A percentile compares a stretch with the other conserved stretches of the same genome.
Conservation (phyloP, 2,329 filamentous ascomycete genomes). For the Colletotrichum karsti region DNA sequence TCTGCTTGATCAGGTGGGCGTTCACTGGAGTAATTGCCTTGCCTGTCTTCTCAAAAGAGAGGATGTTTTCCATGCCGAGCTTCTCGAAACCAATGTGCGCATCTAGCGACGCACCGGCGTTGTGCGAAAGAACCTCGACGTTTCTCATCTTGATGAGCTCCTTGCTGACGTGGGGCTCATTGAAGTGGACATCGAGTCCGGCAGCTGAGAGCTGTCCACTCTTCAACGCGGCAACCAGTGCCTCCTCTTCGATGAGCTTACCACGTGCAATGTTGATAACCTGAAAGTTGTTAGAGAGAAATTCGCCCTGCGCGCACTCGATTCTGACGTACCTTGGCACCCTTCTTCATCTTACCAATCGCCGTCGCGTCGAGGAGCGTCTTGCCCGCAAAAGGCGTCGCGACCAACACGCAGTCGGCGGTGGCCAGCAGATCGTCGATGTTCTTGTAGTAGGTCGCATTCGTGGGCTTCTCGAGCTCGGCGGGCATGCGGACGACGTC, state of each 20-base stretch:
- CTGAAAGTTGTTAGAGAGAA: constrained; percentile 57
- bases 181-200: constrained; percentile 77
- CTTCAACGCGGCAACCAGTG: constrained; percentile 72
- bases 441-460: constrained; percentile 47
- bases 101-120: constrained; percentile 23
- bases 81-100: constrained; percentile 25
- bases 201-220: constrained; percentile 69
- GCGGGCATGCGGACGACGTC: constrained; percentile 52
- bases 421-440: constrained; percentile 27
- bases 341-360: constrained; percentile 75
- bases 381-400: constrained; percentile 75
- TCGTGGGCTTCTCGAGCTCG: constrained; percentile 42
- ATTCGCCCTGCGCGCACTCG: no score
- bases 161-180: constrained; percentile 60
- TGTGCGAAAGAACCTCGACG: constrained; percentile 24
- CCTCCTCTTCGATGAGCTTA: constrained; percentile 76
- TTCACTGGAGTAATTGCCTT: constrained; percentile 22
- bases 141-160: constrained; percentile 24
- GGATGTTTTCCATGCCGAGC: constrained; percentile 23
- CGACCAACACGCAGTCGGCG: constrained; percentile 68
- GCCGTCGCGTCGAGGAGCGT: constrained; percentile 70
- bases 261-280: constrained; percentile 78
- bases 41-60: constrained; percentile 12
- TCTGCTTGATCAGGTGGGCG: constrained; percentile 23
- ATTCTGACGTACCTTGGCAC: constrained; percentile 61